These are phyloP conservation scores for Pulicaria dysenterica DNA, from an alignment of 129 eudicot species.

Conservation along the genomic window DNA sequence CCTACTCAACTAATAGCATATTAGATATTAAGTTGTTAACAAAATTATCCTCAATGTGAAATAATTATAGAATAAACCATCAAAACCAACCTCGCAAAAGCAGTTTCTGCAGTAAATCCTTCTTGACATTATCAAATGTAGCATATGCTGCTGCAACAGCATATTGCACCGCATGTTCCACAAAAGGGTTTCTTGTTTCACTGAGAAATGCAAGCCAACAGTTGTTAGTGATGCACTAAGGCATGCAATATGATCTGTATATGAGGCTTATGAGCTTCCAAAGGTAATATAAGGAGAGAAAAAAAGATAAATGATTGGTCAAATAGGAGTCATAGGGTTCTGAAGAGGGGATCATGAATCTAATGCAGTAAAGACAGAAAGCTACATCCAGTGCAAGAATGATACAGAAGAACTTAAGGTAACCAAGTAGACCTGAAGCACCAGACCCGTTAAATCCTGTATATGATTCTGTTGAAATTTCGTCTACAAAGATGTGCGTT, in stretches of 20 bases:
- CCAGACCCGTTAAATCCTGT: too few relatives aligned
- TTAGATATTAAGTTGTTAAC: constrained; percentile 24
- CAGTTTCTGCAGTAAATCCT: constrained; percentile 59
- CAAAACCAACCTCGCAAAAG: constrained; percentile 66
- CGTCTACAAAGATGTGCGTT: too few relatives aligned
- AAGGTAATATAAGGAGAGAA: neutral
- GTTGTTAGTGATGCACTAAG: constrained; percentile 18
- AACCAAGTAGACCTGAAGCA: too few relatives aligned
- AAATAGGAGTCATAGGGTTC: neutral
- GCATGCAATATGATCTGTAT: constrained; percentile 7
- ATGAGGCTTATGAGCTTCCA: neutral
- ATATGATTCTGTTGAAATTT: too few relatives aligned
- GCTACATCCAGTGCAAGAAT: too few relatives aligned
- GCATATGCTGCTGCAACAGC: constrained; percentile 86
- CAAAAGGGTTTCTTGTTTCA: constrained; percentile 85
- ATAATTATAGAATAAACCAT: neutral
- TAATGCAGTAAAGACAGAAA: neutral
- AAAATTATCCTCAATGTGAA: neutral
- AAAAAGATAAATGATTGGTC: neutral
- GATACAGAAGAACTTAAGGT: too few relatives aligned
- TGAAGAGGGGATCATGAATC: constrained; percentile 3
- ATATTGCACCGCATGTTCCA: constrained; percentile 91
- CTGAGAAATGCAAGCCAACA: constrained; percentile 42
- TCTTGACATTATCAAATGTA: constrained; percentile 56
- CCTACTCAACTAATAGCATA: constrained; percentile 64